phyloP scores from a whole-genome alignment of 139 green algal genomes.

The Asterochloris erici region DNA sequence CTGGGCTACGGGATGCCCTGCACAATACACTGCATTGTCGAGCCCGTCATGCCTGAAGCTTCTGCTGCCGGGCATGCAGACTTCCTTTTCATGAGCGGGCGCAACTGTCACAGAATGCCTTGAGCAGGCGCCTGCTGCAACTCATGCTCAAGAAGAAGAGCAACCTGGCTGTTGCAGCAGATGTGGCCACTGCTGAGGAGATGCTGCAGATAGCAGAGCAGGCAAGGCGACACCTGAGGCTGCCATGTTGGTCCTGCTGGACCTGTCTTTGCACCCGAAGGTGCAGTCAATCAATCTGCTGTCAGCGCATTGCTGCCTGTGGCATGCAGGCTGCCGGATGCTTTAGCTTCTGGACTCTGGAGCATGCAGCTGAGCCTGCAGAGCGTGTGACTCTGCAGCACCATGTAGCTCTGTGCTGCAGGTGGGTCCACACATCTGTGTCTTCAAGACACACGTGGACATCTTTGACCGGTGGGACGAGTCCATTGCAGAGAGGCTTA shows the following conservation, averaged over 20 bases:
- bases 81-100: conserved; percentile 80
- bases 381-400: too few relatives aligned
- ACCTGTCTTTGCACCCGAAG: too few relatives aligned
- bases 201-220: conserved; percentile 89
- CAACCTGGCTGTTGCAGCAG: conserved; percentile 96
- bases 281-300: too few relatives aligned
- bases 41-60: too few relatives aligned
- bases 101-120: conserved; percentile 61
- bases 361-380: too few relatives aligned
- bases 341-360: too few relatives aligned
- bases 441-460: conserved; percentile 99
- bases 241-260: too few relatives aligned
- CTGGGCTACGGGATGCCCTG: too few relatives aligned
- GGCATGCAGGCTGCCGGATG: too few relatives aligned
- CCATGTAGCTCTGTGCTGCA: conserved; percentile 9
- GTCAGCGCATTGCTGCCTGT: too few relatives aligned
- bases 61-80: conserved; percentile 27
- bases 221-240: conserved; percentile 8
- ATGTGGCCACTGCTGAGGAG: conserved; percentile 86
- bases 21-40: too few relatives aligned
- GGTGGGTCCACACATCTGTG: conserved; percentile 92
- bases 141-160: conserved; percentile 93
- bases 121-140: conserved; percentile 73
- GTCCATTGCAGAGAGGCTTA: conserved; percentile 40
- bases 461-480: conserved; percentile 74